These are phyloP conservation scores for Cicer pinnatifidum DNA, from an alignment of 306 rosid species.

Conservation along the genomic window DNA sequence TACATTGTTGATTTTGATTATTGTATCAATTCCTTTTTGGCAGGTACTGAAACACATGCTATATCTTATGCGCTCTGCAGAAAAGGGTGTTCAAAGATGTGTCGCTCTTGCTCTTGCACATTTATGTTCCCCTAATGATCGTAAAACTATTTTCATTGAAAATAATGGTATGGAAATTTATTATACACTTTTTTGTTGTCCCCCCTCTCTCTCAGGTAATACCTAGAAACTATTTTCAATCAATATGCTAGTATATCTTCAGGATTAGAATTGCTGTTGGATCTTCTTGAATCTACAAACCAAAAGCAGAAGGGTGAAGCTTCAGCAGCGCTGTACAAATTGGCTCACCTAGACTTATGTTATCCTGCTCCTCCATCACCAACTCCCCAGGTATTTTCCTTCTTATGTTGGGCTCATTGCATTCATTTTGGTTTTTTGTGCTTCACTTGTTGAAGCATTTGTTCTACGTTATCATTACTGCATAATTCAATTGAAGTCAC, in stretches of 20 bases:
- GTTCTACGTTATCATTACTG: neutral
- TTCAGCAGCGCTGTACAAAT: slow-evolving; percentile 74
- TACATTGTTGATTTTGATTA: slow-evolving; percentile 3
- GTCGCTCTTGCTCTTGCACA: slow-evolving; percentile 91
- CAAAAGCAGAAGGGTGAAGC: slow-evolving; percentile 71
- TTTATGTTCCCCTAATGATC: slow-evolving; percentile 73
- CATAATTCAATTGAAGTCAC: neutral
- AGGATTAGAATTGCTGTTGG: slow-evolving; percentile 84
- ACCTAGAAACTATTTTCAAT: slow-evolving; percentile 19
- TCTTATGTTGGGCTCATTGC: slow-evolving; percentile 1
- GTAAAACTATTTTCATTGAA: slow-evolving; percentile 73
- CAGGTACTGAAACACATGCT: slow-evolving; percentile 78
- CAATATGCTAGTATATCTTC: slow-evolving; percentile 38
- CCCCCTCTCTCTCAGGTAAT: neutral
- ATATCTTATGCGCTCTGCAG: slow-evolving; percentile 71
- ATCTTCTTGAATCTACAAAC: slow-evolving; percentile 65
- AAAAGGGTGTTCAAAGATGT: slow-evolving; percentile 64
- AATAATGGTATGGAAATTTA: slow-evolving; percentile 59
- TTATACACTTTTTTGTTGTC: neutral
- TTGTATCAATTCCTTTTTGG: slow-evolving; percentile 35
- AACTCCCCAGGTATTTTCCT: slow-evolving; percentile 66
- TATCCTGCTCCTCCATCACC: slow-evolving; percentile 89
- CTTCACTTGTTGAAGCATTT: neutral
- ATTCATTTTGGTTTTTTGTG: neutral
- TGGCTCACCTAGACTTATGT: slow-evolving; percentile 65